A percentile compares a stretch with the other conserved stretches of the same genome.
phyloP scores from a whole-genome alignment of 2,329 filamentous ascomycete species.

The Colletotrichum falcatum region DNA sequence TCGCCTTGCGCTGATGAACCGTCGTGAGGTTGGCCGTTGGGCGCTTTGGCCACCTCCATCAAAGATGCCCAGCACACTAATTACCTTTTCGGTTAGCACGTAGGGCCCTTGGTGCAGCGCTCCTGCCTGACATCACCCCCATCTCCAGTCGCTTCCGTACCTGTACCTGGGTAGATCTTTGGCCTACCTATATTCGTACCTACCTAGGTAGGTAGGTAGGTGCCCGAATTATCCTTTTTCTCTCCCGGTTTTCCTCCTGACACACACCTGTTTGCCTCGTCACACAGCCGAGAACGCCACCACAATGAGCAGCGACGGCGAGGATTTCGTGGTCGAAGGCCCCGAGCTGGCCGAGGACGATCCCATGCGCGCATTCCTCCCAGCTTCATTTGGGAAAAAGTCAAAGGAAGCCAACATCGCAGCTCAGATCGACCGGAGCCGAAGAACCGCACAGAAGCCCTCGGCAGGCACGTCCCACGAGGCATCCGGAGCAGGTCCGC shows the following conservation, averaged over 20 bases:
- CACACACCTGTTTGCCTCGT: background rate
- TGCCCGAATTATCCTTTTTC: background rate
- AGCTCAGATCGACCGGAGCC: conserved; percentile 84
- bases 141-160: conserved; percentile 5
- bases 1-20: background rate
- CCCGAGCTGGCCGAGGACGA: conserved; percentile 71
- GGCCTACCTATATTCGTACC: too few species aligned
- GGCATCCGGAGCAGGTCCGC: conserved; percentile 44
- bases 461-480: conserved; percentile 46
- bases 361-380: conserved; percentile 81
- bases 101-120: conserved; percentile 31
- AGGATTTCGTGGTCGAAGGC: conserved; percentile 68
- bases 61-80: conserved; percentile 11
- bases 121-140: conserved; percentile 39
- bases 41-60: conserved; percentile 14
- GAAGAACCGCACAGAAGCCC: conserved; percentile 64
- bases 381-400: conserved; percentile 87
- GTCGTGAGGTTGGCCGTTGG: background rate
- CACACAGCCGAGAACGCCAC: background rate
- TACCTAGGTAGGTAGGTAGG: too few species aligned
- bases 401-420: conserved; percentile 78
- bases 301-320: conserved; percentile 68
- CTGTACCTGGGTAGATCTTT: background rate
- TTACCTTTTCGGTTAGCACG: conserved; percentile 21
- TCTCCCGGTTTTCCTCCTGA: background rate